Conservation (phyloP, 768 basidiomycete species). For the Boletus tomentosulus region DNA sequence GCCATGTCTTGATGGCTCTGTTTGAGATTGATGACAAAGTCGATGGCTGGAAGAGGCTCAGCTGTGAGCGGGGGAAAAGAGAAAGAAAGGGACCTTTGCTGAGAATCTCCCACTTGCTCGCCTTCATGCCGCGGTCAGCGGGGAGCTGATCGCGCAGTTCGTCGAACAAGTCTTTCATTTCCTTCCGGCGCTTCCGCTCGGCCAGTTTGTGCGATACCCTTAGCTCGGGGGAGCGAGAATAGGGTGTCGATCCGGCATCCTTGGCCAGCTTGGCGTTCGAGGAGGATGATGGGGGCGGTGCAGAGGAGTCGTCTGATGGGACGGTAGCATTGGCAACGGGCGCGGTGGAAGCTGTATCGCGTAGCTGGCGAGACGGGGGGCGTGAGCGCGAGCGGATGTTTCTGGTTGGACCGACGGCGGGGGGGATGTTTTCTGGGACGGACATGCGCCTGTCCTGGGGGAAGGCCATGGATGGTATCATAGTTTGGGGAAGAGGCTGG, state of each 20-base stretch:
- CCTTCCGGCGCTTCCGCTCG: conserved; percentile 93
- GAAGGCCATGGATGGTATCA: conserved; percentile 59
- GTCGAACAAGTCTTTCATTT: conserved; percentile 99
- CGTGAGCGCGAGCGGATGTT: conserved; percentile 64
- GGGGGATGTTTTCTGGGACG: conserved; percentile 54
- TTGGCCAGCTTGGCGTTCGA: conserved; percentile 37
- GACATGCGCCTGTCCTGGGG: conserved; percentile 73
- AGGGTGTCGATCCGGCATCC: conserved; percentile 66
- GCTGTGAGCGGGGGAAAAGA: not conserved
- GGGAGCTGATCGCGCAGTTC: conserved; percentile 92
- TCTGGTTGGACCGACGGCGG: conserved; percentile 45
- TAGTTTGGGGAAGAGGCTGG: conserved; percentile 41
- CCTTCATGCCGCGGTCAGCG: conserved; percentile 89
- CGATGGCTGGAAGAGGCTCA: conserved; percentile 58
- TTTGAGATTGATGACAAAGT: conserved; percentile 80
- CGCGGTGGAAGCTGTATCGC: conserved; percentile 37
- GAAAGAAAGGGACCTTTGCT: conserved; percentile 69
- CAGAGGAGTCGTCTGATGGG: conserved; percentile 38
- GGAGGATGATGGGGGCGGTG: conserved; percentile 34
- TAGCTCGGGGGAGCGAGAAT: conserved; percentile 92
- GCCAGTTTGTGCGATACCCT: conserved; percentile 96
- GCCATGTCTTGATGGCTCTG: conserved; percentile 71
- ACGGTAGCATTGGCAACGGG: conserved; percentile 37
- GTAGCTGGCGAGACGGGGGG: conserved; percentile 61
- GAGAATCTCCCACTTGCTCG: conserved; percentile 98